These are phyloP conservation scores for Zangia roseola DNA, from an alignment of 768 basidiomycete genomes.

Conservation along the genomic window DNA sequence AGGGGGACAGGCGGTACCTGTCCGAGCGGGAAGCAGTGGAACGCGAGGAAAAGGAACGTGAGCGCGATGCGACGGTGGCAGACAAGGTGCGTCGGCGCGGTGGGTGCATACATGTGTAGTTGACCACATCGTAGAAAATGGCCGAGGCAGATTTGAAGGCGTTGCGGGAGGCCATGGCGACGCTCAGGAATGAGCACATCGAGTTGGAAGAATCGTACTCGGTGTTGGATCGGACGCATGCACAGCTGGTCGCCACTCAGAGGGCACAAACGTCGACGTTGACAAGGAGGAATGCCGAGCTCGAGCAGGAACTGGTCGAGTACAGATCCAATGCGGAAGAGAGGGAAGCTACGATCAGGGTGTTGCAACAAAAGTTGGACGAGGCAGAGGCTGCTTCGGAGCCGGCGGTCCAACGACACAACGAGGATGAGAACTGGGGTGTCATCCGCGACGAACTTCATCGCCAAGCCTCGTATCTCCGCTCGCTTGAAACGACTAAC, in stretches of 20 bases:
- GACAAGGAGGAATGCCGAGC: constrained; percentile 41
- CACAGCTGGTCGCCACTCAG: constrained; percentile 50
- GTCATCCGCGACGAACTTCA: constrained; percentile 69
- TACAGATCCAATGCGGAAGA: constrained; percentile 41
- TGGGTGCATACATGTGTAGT: background rate
- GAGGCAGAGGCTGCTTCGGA: constrained; percentile 39
- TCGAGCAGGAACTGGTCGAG: constrained; percentile 49
- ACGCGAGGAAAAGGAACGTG: constrained; percentile 61
- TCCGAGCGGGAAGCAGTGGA: constrained; percentile 69
- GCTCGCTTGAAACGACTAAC: constrained; percentile 59
- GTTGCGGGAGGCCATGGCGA: constrained; percentile 47
- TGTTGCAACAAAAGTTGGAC: constrained; percentile 49
- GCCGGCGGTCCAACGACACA: constrained; percentile 22
- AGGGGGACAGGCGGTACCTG: constrained; percentile 67
- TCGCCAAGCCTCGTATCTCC: constrained; percentile 61
- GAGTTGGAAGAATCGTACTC: constrained; percentile 62
- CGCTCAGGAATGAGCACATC: constrained; percentile 55
- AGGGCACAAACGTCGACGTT: constrained; percentile 51
- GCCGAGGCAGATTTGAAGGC: constrained; percentile 51
- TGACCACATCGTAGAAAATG: constrained; percentile 37
- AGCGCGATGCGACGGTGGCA: constrained; percentile 47
- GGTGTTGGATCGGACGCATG: constrained; percentile 44
- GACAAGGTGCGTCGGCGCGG: constrained; percentile 52
- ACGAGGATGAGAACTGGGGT: constrained; percentile 55
- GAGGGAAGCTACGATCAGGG: constrained; percentile 39